Evolutionary conservation across 257 asterid species (phyloP).

Genomic region (Capsicum pubescens): DNA sequence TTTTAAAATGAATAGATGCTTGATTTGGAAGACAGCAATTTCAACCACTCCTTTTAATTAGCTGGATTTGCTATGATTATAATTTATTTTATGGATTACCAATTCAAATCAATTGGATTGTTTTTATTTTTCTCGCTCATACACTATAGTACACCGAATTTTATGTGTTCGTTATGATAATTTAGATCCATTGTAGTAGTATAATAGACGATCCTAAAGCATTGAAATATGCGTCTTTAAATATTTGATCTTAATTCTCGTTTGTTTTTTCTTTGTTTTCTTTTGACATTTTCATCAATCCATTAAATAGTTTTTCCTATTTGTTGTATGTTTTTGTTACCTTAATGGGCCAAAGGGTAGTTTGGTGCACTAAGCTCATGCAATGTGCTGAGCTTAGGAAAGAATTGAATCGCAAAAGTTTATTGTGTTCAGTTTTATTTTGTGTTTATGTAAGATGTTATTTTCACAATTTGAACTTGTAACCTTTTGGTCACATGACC

Average conservation of each 20-base stretch:
- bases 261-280: not conserved
- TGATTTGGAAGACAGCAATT: constrained; percentile 20
- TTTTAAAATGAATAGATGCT: constrained; percentile 11
- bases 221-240: not conserved
- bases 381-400: not conserved
- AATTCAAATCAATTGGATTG: not conserved
- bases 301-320: not conserved
- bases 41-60: not conserved
- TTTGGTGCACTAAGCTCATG: not conserved
- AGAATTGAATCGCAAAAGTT: not conserved
- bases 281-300: not conserved
- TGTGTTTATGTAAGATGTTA: no score
- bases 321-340: not conserved
- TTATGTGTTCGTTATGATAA: not conserved
- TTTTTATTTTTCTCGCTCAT: not conserved
- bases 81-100: not conserved
- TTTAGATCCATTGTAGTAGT: no score
- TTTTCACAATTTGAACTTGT: not conserved
- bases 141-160: not conserved
- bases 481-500: not conserved
- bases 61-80: not conserved
- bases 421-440: no score
- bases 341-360: not conserved
- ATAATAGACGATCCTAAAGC: not conserved
- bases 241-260: not conserved